Evolutionary conservation across 352 stramenopile species (phyloP).

Genomic region (Globisporangium echinulatum): DNA sequence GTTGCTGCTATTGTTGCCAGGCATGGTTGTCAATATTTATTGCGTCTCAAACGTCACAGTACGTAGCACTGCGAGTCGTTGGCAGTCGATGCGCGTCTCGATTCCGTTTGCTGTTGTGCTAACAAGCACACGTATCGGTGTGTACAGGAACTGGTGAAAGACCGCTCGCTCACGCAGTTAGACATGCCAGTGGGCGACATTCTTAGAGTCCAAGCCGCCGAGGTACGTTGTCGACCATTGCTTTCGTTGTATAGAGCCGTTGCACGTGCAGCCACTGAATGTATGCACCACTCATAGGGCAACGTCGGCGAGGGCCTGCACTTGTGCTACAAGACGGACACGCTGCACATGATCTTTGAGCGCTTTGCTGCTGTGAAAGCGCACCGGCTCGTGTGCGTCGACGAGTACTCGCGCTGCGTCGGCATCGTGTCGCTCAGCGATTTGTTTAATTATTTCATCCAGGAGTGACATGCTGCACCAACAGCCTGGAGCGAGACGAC

Average conservation of each 20-base stretch:
- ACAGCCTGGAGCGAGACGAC: not conserved
- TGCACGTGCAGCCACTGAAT: not conserved
- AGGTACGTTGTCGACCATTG: conserved; percentile 28
- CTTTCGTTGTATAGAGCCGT: not conserved
- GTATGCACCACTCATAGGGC: conserved; percentile 24
- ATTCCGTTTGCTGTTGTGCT: no score
- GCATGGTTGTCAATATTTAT: conserved; percentile 90
- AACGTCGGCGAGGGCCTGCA: conserved; percentile 78
- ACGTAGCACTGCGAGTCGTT: conserved; percentile 9
- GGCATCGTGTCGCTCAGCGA: conserved; percentile 84
- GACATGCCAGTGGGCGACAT: conserved; percentile 85
- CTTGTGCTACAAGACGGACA: conserved; percentile 86
- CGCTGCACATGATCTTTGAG: conserved; percentile 88
- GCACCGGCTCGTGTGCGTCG: conserved; percentile 82
- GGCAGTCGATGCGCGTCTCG: not conserved
- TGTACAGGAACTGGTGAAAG: conserved; percentile 75
- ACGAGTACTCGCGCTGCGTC: conserved; percentile 78
- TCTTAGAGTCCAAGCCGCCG: conserved; percentile 77
- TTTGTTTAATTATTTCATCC: conserved; percentile 90
- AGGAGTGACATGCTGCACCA: conserved; percentile 26
- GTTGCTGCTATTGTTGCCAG: conserved; percentile 15
- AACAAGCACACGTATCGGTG: not conserved
- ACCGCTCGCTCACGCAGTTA: conserved; percentile 85
- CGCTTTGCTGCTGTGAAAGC: conserved; percentile 81
- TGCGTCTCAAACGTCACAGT: conserved; percentile 87